phyloP scores from a whole-genome alignment of 129 eudicot genomes.

The Lactuca saligna region DNA sequence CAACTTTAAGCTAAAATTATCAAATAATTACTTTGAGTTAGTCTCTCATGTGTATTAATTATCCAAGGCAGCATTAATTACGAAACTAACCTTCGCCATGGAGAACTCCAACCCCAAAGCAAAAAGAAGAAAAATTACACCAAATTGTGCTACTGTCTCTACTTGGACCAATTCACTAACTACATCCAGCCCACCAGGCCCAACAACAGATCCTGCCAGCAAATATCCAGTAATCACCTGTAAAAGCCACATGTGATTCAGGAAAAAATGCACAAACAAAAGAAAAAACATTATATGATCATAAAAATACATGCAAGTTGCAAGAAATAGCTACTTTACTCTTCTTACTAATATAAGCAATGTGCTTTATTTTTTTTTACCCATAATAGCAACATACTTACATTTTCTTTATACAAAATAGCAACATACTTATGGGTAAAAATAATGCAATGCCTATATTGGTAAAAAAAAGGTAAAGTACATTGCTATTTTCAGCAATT shows the following conservation, averaged over 20 bases:
- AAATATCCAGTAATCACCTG: slow-evolving; percentile 98
- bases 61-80: neutral
- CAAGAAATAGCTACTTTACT: neutral
- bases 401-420: no score
- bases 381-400: no score
- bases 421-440: no score
- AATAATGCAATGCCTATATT: no score
- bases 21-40: slow-evolving; percentile 14
- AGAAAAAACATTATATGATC: neutral
- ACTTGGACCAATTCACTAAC: slow-evolving; percentile 99
- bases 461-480: no score
- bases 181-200: slow-evolving; percentile 93
- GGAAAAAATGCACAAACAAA: neutral
- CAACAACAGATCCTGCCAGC: slow-evolving; percentile 95
- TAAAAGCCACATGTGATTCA: slow-evolving; percentile 17
- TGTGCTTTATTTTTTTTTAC: no score
- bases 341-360: no score
- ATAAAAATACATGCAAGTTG: slow-evolving; percentile 8
- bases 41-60: slow-evolving; percentile 1
- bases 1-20: slow-evolving; percentile 73
- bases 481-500: no score
- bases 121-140: slow-evolving; percentile 97
- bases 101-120: slow-evolving; percentile 98
- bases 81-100: slow-evolving; percentile 62
- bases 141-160: slow-evolving; percentile 98